phyloP scores from a whole-genome alignment of 108 stramenopile genomes.

The Skeletonema grethae region DNA sequence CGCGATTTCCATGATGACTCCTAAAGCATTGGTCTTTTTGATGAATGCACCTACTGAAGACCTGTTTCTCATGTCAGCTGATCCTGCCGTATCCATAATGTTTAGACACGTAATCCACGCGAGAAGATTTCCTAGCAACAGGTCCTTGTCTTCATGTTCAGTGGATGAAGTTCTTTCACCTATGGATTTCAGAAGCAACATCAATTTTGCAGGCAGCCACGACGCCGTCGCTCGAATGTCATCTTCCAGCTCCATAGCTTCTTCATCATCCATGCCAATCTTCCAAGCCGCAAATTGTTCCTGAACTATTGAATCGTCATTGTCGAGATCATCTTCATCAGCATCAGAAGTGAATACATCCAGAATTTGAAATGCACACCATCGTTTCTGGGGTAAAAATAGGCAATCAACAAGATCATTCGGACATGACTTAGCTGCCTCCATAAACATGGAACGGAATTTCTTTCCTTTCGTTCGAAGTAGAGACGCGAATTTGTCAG shows the following conservation, averaged over 20 bases:
- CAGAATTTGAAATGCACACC: conserved; percentile 58
- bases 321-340: conserved; percentile 26
- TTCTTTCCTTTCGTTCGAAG: conserved; percentile 10
- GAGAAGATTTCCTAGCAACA: conserved; percentile 53
- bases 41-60: conserved; percentile 65
- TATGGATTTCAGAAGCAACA: conserved; percentile 64
- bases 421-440: conserved; percentile 31
- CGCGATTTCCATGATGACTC: conserved; percentile 55
- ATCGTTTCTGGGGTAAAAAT: conserved; percentile 51
- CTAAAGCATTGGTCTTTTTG: conserved; percentile 42
- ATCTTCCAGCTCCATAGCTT: conserved; percentile 72
- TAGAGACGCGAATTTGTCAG: conserved; percentile 27
- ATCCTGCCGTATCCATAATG: conserved; percentile 59
- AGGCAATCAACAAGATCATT: conserved; percentile 46
- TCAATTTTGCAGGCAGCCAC: conserved; percentile 63
- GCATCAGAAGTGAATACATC: conserved; percentile 36
- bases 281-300: conserved; percentile 54
- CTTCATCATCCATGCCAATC: conserved; percentile 55
- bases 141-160: conserved; percentile 39
- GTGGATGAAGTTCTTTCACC: conserved; percentile 9
- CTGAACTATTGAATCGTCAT: conserved; percentile 36
- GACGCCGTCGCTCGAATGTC: conserved; percentile 55
- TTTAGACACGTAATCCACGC: conserved; percentile 64
- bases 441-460: conserved; percentile 3
- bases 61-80: conserved; percentile 62